These are phyloP conservation scores for Dryas octopetala DNA, from an alignment of 306 rosid genomes.

Conservation along the genomic window DNA sequence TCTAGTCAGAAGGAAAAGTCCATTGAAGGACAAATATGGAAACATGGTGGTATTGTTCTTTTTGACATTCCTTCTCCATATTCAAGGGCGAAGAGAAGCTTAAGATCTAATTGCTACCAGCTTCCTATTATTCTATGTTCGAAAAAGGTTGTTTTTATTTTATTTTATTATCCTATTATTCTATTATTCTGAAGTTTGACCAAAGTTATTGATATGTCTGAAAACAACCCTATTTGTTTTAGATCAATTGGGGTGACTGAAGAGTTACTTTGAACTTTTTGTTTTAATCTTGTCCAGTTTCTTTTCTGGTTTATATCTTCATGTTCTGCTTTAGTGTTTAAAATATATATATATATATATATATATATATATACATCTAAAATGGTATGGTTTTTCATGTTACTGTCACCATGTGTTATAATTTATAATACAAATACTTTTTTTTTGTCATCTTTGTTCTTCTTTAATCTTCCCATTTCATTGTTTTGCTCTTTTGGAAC, in stretches of 20 bases:
- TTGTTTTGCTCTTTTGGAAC: neutral
- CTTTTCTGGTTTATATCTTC: no score
- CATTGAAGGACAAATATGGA: slow-evolving; percentile 56
- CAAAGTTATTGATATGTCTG: neutral
- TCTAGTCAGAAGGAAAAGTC: slow-evolving; percentile 60
- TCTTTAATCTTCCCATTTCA: neutral
- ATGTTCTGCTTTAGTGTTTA: neutral
- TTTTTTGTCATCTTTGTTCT: neutral
- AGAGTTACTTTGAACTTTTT: no score
- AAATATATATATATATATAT: no score
- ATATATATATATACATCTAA: neutral
- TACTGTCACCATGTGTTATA: neutral
- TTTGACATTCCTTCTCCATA: slow-evolving; percentile 64
- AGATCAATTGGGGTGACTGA: no score
- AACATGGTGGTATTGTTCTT: slow-evolving; percentile 73
- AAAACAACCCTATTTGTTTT: neutral
- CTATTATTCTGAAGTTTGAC: neutral
- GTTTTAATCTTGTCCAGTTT: no score
- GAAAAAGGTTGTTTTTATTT: slow-evolving; percentile 55
- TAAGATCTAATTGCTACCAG: slow-evolving; percentile 31
- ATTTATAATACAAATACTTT: neutral
- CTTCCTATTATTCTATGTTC: slow-evolving; percentile 72
- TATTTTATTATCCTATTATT: neutral
- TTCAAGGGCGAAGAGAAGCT: slow-evolving; percentile 44
- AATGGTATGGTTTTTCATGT: neutral